Conservation (phyloP, 129 eudicot species). For the Daucus carota region DNA sequence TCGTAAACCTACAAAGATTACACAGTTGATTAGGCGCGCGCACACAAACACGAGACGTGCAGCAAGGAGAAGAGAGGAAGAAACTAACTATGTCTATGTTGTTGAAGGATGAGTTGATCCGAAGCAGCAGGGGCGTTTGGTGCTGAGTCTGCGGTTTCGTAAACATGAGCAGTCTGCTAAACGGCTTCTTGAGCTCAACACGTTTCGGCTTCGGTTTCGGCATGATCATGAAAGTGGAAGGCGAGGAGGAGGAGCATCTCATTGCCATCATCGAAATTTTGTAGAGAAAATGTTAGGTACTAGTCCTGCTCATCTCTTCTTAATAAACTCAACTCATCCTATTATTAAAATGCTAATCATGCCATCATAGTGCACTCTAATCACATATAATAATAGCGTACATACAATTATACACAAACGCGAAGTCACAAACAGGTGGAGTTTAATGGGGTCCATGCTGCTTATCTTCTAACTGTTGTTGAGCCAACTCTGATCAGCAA, state of each 20-base stretch:
- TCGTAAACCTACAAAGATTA: background rate
- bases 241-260: background rate
- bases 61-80: background rate
- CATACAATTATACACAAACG: no score
- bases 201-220: background rate
- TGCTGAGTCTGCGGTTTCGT: background rate
- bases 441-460: background rate
- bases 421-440: no score
- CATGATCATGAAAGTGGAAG: background rate
- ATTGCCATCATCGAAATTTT: background rate
- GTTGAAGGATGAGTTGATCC: background rate
- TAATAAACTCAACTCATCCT: background rate
- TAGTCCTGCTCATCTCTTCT: background rate
- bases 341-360: constrained; percentile 3
- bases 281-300: background rate
- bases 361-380: background rate
- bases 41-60: no score
- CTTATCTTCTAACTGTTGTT: constrained; percentile 4
- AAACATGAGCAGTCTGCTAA: background rate
- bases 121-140: background rate
- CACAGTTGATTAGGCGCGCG: background rate
- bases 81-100: constrained; percentile 2
- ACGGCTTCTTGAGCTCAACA: background rate
- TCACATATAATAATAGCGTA: no score
- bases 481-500: background rate